These are phyloP conservation scores for Euphrasia confusa DNA, from an alignment of 257 asterid species.

Conservation along the genomic window DNA sequence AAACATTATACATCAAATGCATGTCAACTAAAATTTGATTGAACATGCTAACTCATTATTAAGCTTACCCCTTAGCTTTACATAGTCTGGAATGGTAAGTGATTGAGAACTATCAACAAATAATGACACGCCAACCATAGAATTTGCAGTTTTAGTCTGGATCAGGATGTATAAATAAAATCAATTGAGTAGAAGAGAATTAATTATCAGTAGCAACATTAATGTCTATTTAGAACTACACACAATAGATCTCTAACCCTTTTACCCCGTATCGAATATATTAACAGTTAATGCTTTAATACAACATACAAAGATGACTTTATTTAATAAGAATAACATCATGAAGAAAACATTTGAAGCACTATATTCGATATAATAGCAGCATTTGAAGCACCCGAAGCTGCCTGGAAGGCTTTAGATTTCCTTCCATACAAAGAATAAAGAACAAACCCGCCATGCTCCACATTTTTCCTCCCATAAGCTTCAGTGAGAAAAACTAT, in stretches of 20 bases:
- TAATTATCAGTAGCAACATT: slow-evolving; percentile 5
- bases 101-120: slow-evolving; percentile 73
- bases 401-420: slow-evolving; percentile 95
- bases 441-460: slow-evolving; percentile 78
- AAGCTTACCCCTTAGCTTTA: slow-evolving; percentile 77
- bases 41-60: slow-evolving; percentile 16
- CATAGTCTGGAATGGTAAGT: slow-evolving; percentile 61
- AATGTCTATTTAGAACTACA: slow-evolving; percentile 14
- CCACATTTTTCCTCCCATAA: slow-evolving; percentile 73
- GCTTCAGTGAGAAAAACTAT: slow-evolving; percentile 68
- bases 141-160: slow-evolving; percentile 86
- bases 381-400: slow-evolving; percentile 82
- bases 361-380: slow-evolving; percentile 66
- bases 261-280: slow-evolving; percentile 11
- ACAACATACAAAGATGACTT: background rate
- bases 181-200: slow-evolving; percentile 15
- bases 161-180: slow-evolving; percentile 27
- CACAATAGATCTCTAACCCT: slow-evolving; percentile 18
- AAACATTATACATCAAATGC: slow-evolving; percentile 18
- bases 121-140: slow-evolving; percentile 81
- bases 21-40: slow-evolving; percentile 8
- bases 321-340: slow-evolving; percentile 4
- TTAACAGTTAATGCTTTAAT: slow-evolving; percentile 9
- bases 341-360: slow-evolving; percentile 27
- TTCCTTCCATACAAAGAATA: slow-evolving; percentile 92